These are phyloP conservation scores for Amylocystis lapponica DNA, from an alignment of 768 basidiomycete species.

Conservation along the genomic window DNA sequence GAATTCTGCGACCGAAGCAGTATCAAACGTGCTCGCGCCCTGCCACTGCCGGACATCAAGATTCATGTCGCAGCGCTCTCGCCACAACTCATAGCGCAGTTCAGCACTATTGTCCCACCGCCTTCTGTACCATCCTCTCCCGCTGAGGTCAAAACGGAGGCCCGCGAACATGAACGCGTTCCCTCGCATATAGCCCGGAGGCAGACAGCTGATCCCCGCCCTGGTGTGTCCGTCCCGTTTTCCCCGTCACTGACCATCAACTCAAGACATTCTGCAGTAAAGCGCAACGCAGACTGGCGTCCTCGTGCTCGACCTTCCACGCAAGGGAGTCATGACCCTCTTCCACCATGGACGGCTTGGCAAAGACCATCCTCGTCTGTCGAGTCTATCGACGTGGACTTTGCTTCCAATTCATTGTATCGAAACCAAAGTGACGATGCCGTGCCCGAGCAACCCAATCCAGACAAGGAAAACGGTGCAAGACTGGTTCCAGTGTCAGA, in stretches of 20 bases:
- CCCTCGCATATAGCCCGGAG: too few relatives aligned
- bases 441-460: too few relatives aligned
- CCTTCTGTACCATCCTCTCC: constrained; percentile 5
- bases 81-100: constrained; percentile 12
- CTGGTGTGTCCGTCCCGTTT: not conserved
- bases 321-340: too few relatives aligned
- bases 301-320: too few relatives aligned
- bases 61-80: constrained; percentile 8
- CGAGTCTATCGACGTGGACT: too few relatives aligned
- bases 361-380: too few relatives aligned
- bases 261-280: not conserved
- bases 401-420: too few relatives aligned
- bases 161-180: not conserved
- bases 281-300: too few relatives aligned
- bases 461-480: too few relatives aligned
- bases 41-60: constrained; percentile 4
- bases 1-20: constrained; percentile 15
- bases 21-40: constrained; percentile 6
- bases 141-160: not conserved
- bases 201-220: not conserved
- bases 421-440: too few relatives aligned
- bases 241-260: not conserved
- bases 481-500: too few relatives aligned
- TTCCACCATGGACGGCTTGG: too few relatives aligned
- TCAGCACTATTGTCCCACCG: constrained; percentile 2